Evolutionary conservation across 352 stramenopile species (phyloP).

Genomic region (Pythium aristosporum): DNA sequence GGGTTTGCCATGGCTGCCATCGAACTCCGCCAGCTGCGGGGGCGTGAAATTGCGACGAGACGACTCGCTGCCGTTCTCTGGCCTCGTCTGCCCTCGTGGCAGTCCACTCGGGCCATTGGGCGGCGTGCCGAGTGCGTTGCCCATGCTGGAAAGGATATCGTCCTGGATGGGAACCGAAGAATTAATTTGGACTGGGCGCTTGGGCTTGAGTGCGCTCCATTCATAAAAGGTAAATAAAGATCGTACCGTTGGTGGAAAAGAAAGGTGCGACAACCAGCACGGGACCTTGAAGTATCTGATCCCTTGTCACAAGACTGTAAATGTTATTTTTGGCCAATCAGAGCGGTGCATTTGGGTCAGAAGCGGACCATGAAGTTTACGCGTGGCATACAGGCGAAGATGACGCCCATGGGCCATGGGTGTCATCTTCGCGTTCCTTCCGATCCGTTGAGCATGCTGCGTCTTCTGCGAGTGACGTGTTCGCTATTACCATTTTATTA

Average conservation of each 20-base stretch:
- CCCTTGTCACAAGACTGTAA: too few species aligned
- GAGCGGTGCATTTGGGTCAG: too few species aligned
- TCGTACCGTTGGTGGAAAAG: constrained; percentile 5
- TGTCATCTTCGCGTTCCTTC: too few species aligned
- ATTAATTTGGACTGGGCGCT: constrained; percentile 5
- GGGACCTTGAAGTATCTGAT: too few species aligned
- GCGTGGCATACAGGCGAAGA: too few species aligned
- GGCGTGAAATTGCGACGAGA: constrained; percentile 64
- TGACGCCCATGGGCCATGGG: too few species aligned
- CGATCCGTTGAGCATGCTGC: too few species aligned
- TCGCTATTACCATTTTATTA: too few species aligned
- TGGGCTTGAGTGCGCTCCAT: background rate
- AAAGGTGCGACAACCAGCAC: background rate
- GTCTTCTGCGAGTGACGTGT: too few species aligned
- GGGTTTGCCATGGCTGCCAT: constrained; percentile 73
- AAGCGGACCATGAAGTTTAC: too few species aligned
- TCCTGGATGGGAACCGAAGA: background rate
- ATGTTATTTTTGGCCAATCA: background rate
- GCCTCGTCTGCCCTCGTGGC: background rate
- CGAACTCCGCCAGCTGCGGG: constrained; percentile 80
- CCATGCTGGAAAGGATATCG: constrained; percentile 17
- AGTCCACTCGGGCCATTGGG: constrained; percentile 19
- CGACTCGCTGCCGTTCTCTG: background rate
- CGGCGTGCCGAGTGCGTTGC: constrained; percentile 29
- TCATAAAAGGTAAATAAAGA: background rate